These are phyloP conservation scores for Fusarium xyrophilum DNA, from an alignment of 2,329 filamentous ascomycete species.

Conservation along the genomic window DNA sequence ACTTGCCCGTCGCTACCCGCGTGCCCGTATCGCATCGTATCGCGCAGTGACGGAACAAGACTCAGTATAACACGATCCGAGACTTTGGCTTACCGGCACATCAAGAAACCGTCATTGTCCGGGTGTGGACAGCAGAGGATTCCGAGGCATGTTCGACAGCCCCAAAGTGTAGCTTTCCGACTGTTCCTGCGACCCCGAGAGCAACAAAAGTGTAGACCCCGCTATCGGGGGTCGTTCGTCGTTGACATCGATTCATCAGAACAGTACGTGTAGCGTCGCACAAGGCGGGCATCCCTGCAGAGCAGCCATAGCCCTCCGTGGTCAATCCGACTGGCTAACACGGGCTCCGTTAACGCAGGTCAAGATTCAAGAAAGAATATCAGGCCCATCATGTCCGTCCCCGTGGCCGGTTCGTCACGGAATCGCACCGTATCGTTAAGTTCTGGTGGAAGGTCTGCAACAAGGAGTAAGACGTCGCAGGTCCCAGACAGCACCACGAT, in stretches of 20 bases:
- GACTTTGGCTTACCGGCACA: constrained; percentile 32
- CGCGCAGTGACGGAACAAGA: constrained; percentile 27
- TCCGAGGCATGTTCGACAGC: constrained; percentile 50
- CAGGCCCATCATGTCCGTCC: constrained; percentile 63
- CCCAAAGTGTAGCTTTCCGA: constrained; percentile 46
- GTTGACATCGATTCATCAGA: constrained; percentile 44
- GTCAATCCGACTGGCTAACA: constrained; percentile 35
- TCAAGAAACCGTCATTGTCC: constrained; percentile 37
- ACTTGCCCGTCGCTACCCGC: constrained; percentile 33
- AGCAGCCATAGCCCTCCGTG: constrained; percentile 32
- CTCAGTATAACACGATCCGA: constrained; percentile 21
- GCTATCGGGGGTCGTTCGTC: constrained; percentile 42
- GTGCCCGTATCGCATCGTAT: constrained; percentile 24
- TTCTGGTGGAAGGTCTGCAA: constrained; percentile 62
- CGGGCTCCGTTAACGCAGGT: constrained; percentile 27
- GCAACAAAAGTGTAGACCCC: constrained; percentile 34
- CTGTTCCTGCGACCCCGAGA: constrained; percentile 40
- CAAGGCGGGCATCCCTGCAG: constrained; percentile 41
- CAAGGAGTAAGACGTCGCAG: constrained; percentile 52
- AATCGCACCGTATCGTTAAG: constrained; percentile 66
- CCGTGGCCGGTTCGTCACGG: constrained; percentile 59
- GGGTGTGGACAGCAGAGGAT: constrained; percentile 44
- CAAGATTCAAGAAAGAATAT: constrained; percentile 45
- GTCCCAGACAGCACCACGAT: constrained; percentile 60
- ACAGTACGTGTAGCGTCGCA: constrained; percentile 52